Percentiles rank a stretch among this genome's conserved stretches.
These are phyloP conservation scores for Stentor coeruleus DNA, from an alignment of 73 alveolate species.

Conservation along the genomic window DNA sequence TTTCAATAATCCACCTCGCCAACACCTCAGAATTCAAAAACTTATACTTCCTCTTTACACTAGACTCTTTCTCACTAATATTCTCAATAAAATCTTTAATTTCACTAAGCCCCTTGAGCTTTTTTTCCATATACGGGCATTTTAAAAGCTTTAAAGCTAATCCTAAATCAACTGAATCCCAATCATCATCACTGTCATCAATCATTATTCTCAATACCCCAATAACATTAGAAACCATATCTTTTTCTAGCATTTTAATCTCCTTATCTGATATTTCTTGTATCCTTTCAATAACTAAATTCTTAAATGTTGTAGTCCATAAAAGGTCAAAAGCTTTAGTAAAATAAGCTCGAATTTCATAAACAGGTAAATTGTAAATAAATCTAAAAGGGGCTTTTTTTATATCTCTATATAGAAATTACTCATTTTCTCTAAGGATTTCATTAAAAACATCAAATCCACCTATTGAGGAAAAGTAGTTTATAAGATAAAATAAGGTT, in stretches of 20 bases:
- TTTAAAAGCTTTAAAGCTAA: conserved; percentile 52
- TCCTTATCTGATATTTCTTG: conserved; percentile 37
- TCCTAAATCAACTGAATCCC: conserved; percentile 29
- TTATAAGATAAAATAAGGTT: not conserved
- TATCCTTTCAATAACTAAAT: conserved; percentile 22
- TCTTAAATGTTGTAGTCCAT: conserved; percentile 26
- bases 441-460: conserved; percentile 19
- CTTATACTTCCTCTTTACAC: conserved; percentile 30
- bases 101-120: conserved; percentile 67
- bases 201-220: not conserved
- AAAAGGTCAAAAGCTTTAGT: not conserved
- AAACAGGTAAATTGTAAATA: conserved; percentile 7
- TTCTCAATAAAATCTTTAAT: conserved; percentile 53
- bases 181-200: not conserved
- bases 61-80: conserved; percentile 24
- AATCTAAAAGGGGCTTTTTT: conserved; percentile 8
- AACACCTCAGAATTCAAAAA: not conserved
- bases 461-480: not conserved
- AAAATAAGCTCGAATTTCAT: not conserved
- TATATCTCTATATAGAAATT: not conserved
- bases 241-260: conserved; percentile 44
- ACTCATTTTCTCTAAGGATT: not conserved
- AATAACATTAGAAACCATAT: conserved; percentile 28
- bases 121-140: conserved; percentile 62
- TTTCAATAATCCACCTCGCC: conserved; percentile 32